Evolutionary conservation across 805 yeast genomes (phyloP).

Genomic region (Millerago galiae): DNA sequence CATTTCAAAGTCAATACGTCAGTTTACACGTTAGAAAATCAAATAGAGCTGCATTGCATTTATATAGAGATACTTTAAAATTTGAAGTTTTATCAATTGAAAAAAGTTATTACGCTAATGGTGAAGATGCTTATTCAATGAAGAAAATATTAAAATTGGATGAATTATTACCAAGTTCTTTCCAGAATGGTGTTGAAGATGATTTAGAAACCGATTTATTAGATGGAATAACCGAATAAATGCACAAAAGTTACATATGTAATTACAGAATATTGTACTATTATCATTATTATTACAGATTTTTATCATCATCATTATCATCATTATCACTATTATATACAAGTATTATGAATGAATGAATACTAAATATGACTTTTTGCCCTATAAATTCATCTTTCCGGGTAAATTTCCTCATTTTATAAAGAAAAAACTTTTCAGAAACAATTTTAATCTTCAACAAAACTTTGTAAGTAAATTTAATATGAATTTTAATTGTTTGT

Average conservation of each 20-base stretch:
- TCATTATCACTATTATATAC: too few species aligned
- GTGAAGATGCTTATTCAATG: conserved; percentile 98
- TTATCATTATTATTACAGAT: too few species aligned
- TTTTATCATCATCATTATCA: too few species aligned
- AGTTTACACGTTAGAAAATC: conserved; percentile 91
- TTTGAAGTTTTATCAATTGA: conserved; percentile 82
- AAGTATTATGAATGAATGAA: too few species aligned
- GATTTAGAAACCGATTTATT: conserved; percentile 46
- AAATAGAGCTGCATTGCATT: conserved; percentile 88
- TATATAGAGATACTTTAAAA: conserved; percentile 77
- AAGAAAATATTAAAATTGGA: conserved; percentile 57
- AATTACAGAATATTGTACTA: too few species aligned
- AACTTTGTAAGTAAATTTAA: not conserved
- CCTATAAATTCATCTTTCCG: too few species aligned
- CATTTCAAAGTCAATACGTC: conserved; percentile 75
- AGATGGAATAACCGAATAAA: conserved; percentile 25
- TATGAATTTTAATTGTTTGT: not conserved
- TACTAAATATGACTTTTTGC: too few species aligned
- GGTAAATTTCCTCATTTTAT: too few species aligned
- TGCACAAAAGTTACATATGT: not conserved
- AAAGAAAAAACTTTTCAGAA: not conserved
- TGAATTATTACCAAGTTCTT: conserved; percentile 52
- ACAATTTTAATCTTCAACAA: too few species aligned
- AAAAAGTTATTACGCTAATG: conserved; percentile 89
- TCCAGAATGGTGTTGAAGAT: conserved; percentile 46